Evolutionary conservation across 257 asterid genomes (phyloP).

Genomic region (Ligustrum vulgare): DNA sequence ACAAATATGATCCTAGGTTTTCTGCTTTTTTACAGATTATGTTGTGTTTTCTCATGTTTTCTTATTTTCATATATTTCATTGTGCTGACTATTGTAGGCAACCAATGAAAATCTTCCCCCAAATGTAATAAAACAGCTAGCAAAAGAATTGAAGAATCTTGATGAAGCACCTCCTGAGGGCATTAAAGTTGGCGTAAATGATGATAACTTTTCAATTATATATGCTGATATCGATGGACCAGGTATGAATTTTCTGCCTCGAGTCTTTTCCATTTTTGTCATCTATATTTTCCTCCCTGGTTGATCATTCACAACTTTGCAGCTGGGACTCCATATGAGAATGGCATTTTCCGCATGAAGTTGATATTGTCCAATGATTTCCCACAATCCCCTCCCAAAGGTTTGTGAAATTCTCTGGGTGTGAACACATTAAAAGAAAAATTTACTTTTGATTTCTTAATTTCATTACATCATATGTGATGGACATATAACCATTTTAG

Average conservation of each 20-base stretch:
- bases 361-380: slow-evolving; percentile 83
- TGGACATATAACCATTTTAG: not conserved
- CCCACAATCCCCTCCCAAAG: slow-evolving; percentile 95
- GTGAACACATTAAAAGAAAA: not conserved
- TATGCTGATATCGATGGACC: slow-evolving; percentile 97
- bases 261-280: slow-evolving; percentile 8
- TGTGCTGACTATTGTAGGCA: slow-evolving; percentile 46
- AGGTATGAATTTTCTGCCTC: slow-evolving; percentile 40
- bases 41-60: not conserved
- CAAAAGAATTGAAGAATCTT: slow-evolving; percentile 92
- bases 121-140: slow-evolving; percentile 85
- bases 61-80: slow-evolving; percentile 11
- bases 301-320: slow-evolving; percentile 38
- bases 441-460: not conserved
- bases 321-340: slow-evolving; percentile 98
- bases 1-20: not conserved
- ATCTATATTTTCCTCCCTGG: slow-evolving; percentile 11
- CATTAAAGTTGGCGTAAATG: slow-evolving; percentile 88
- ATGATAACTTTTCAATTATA: slow-evolving; percentile 84
- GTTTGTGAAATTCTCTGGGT: slow-evolving; percentile 30
- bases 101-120: slow-evolving; percentile 96
- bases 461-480: not conserved
- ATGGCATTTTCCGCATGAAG: slow-evolving; percentile 91
- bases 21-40: not conserved
- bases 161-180: slow-evolving; percentile 98